These are phyloP conservation scores for Cytospora leucostoma DNA, from an alignment of 2,329 filamentous ascomycete genomes.

Conservation along the genomic window DNA sequence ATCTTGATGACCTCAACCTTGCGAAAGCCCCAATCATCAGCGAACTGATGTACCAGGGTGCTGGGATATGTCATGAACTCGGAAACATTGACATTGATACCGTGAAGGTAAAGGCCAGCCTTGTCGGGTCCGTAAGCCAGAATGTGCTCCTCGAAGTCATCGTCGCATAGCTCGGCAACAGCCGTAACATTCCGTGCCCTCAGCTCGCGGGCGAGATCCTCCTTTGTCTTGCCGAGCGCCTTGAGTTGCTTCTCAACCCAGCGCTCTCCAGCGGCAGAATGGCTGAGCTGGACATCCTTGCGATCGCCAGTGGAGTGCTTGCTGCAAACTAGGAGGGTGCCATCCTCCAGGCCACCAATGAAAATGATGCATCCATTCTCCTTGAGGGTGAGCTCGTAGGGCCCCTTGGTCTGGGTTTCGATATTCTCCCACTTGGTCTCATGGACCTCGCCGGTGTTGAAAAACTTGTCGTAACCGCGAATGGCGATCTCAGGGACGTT, in stretches of 20 bases:
- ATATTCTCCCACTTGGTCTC: slow-evolving; percentile 85
- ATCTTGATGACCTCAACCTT: slow-evolving; percentile 81
- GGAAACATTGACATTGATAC: slow-evolving; percentile 93
- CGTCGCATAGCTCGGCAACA: slow-evolving; percentile 94
- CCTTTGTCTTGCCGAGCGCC: slow-evolving; percentile 73
- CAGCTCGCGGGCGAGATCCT: slow-evolving; percentile 75
- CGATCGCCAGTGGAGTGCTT: slow-evolving; percentile 92
- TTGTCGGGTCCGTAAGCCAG: slow-evolving; percentile 80
- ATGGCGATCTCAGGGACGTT: slow-evolving; percentile 76
- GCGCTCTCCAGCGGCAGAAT: slow-evolving; percentile 79
- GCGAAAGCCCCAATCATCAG: slow-evolving; percentile 89
- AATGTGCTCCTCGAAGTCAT: slow-evolving; percentile 95
- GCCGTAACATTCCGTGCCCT: slow-evolving; percentile 85
- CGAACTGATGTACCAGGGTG: slow-evolving; percentile 82
- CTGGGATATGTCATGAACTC: slow-evolving; percentile 87
- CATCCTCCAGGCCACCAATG: slow-evolving; percentile 87
- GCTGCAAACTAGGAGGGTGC: slow-evolving; percentile 91
- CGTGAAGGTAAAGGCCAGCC: slow-evolving; percentile 91
- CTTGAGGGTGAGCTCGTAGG: slow-evolving; percentile 94
- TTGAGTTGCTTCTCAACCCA: slow-evolving; percentile 81
- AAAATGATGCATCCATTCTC: slow-evolving; percentile 99
- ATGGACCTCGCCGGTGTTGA: slow-evolving; percentile 83
- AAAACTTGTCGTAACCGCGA: slow-evolving; percentile 98
- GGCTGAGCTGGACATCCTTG: slow-evolving; percentile 71
- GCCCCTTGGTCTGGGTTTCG: slow-evolving; percentile 71